Evolutionary conservation across 225 moss, liverwort and hornwort species (phyloP), one percentile per base, ranked within the genome.

Genomic region (Pleurozium schreberi): DNA sequence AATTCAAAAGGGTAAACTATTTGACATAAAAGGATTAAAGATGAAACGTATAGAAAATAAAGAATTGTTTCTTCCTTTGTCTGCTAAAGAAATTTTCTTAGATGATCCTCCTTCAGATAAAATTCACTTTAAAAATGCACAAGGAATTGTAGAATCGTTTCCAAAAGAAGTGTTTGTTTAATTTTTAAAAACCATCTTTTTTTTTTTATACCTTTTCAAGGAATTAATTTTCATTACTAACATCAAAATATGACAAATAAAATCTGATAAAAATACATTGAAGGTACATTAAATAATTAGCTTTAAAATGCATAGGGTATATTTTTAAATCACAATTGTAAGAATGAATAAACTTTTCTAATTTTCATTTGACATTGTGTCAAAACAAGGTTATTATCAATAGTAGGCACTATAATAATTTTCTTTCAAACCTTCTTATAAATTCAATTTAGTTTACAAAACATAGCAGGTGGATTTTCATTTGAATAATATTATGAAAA

Each of bases 1-100:
- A 78, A 90, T 91, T 38, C 77, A 85, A 26, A 80, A 80, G 22
- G 78, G n/a, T 38, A 90, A 90, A 65, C 17, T 91, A 67, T 87
- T 85, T 75, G 91, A 92, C 81, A 7, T 91, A 17, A 93, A 89
- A 86, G 87, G 88, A 43, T 25, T 89, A 30, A 93, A 93, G 36
- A 88, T 85, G 8, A 93, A 93, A 76, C 30, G n/a, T 5, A 64
- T 61, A 75, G n/a, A 85, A 40, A 90, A 91, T 34, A 89, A 88
- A 49, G 89, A 93, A 27, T 23, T 89, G 69, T 91, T 93, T 50
- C 58, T 93, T 6, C 40, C 86, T n/a, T 26, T 91, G 10, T 85
- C 31, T 26, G 1, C 62, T 8, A 89, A 86, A 67, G 90, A 89
- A 59, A 75, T 92, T 45, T 88, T 89, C 8, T 17, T 93, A 85